Percentiles rank a stretch among this genome's conserved stretches.
phyloP scores from a whole-genome alignment of 2,329 filamentous ascomycete genomes.

The Stachybotrys elegans region DNA sequence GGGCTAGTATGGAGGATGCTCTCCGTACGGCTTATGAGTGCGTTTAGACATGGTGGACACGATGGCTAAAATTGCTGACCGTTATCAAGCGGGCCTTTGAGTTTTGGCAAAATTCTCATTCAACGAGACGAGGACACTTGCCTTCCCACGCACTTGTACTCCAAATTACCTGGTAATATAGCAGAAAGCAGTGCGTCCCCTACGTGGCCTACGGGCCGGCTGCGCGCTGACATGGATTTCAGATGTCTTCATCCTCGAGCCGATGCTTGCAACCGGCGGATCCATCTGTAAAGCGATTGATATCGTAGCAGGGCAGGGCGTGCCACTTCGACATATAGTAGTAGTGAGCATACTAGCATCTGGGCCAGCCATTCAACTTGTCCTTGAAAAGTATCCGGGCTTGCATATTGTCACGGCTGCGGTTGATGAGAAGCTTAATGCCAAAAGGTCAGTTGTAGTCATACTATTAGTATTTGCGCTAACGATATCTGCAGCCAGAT shows the following conservation, averaged over 20 bases:
- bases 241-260: conserved; percentile 16
- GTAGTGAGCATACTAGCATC: conserved; percentile 24
- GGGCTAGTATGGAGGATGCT: conserved; percentile 23
- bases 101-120: conserved; percentile 26
- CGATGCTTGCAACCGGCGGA: conserved; percentile 18
- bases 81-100: conserved; percentile 16
- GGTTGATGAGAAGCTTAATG: conserved; percentile 10
- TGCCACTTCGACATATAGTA: conserved; percentile 18
- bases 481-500: conserved; percentile 21
- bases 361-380: conserved; percentile 13
- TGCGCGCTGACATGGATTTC: neutral
- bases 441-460: conserved; percentile 11
- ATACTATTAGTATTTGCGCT: neutral
- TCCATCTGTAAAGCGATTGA: conserved; percentile 15
- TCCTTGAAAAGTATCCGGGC: conserved; percentile 14
- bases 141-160: conserved; percentile 21
- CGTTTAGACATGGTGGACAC: neutral
- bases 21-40: conserved; percentile 21
- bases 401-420: conserved; percentile 18
- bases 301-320: conserved; percentile 11
- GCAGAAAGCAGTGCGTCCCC: conserved; percentile 6
- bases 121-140: conserved; percentile 25
- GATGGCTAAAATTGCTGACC: neutral
- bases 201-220: neutral
- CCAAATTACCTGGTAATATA: conserved; percentile 21